Conservation (phyloP, 2,329 filamentous ascomycete genomes). For the Colletotrichum orbiculare region DNA sequence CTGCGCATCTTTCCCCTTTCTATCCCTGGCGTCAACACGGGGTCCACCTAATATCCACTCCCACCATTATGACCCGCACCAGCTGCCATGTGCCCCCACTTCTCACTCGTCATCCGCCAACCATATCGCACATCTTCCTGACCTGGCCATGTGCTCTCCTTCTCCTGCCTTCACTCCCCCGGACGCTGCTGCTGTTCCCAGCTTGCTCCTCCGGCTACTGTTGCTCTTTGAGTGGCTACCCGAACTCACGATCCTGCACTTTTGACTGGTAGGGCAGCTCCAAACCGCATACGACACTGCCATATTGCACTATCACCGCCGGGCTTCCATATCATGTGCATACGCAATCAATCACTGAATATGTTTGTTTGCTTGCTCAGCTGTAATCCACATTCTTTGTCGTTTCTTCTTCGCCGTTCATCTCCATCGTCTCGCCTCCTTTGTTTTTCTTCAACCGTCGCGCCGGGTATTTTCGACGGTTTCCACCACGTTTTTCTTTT, state of each 20-base stretch:
- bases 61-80: neutral
- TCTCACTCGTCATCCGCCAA: neutral
- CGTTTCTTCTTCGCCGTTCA: neutral
- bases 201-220: slow-evolving; percentile 17
- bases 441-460: slow-evolving; percentile 24
- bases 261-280: neutral
- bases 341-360: too few species aligned
- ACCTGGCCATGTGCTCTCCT: slow-evolving; percentile 31
- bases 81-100: neutral
- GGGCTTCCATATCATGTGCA: too few species aligned
- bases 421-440: slow-evolving; percentile 1
- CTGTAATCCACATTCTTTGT: neutral
- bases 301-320: too few species aligned
- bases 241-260: neutral
- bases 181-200: slow-evolving; percentile 24
- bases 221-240: slow-evolving; percentile 14
- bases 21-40: neutral
- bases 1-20: slow-evolving; percentile 24
- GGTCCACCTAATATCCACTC: slow-evolving; percentile 9
- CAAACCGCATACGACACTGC: too few species aligned
- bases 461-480: neutral
- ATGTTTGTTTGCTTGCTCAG: too few species aligned
- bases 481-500: too few species aligned
- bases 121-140: slow-evolving; percentile 17
- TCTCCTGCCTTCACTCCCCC: slow-evolving; percentile 23